Percentiles rank a stretch among this genome's conserved stretches.
These are phyloP conservation scores for Helotiales sp. DNA, from an alignment of 2,329 filamentous ascomycete species.

Conservation along the genomic window DNA sequence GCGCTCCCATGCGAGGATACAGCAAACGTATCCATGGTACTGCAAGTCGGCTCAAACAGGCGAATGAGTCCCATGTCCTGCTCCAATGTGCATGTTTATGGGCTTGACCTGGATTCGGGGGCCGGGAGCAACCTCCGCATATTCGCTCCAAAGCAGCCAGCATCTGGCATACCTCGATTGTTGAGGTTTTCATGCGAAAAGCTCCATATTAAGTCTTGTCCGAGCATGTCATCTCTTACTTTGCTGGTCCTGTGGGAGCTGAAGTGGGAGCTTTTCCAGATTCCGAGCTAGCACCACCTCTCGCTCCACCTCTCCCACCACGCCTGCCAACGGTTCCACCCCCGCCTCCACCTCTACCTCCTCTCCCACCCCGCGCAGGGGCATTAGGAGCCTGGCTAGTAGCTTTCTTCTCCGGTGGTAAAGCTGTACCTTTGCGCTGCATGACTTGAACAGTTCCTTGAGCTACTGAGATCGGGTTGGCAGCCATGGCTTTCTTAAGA, in stretches of 20 bases:
- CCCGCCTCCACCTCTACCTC: constrained; percentile 29
- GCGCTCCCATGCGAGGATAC: neutral
- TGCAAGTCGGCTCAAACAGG: neutral
- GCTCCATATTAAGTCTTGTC: neutral
- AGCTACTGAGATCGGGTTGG: constrained; percentile 80
- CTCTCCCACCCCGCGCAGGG: constrained; percentile 24
- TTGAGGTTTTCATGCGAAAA: no score
- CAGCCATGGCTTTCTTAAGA: constrained; percentile 78
- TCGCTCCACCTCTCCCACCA: constrained; percentile 18
- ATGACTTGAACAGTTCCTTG: constrained; percentile 87
- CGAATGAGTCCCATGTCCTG: neutral
- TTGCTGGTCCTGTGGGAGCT: constrained; percentile 38
- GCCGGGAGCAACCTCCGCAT: no score
- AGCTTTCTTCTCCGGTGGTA: constrained; percentile 81
- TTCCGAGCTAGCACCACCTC: constrained; percentile 13
- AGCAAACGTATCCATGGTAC: neutral
- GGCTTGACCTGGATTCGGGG: no score
- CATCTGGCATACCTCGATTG: no score
- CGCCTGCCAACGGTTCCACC: constrained; percentile 25
- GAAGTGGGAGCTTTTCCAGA: constrained; percentile 26
- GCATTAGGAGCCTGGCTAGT: constrained; percentile 35
- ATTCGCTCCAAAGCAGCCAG: no score
- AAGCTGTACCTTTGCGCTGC: constrained; percentile 80
- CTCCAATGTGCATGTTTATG: no score
- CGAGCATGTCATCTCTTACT: constrained; percentile 25